A percentile compares a stretch with the other conserved stretches of the same genome.
Evolutionary conservation across 176 grass and related monocot genomes (phyloP).

Genomic region (Hordeum vulgare): DNA sequence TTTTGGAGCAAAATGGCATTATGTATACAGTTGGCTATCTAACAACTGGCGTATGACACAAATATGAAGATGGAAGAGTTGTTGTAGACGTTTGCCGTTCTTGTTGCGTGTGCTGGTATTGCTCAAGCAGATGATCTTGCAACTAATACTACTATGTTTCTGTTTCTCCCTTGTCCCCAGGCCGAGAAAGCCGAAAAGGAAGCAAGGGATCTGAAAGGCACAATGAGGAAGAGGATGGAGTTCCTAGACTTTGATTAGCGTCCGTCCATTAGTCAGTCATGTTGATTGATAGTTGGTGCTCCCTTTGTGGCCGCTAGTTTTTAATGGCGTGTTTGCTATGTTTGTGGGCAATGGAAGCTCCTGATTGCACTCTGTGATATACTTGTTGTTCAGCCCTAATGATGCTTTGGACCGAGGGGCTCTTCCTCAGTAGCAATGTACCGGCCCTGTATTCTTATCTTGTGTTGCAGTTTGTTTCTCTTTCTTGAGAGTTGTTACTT

Average conservation of each 20-base stretch:
- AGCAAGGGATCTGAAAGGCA: slow-evolving; percentile 86
- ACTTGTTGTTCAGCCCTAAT: slow-evolving; percentile 1
- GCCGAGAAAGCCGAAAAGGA: slow-evolving; percentile 91
- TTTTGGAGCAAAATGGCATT: background rate
- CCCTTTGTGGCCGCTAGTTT: slow-evolving; percentile 33
- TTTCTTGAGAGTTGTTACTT: background rate
- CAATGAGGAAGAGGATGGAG: slow-evolving; percentile 97
- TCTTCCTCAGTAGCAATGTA: background rate
- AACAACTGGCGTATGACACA: background rate
- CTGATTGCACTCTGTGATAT: slow-evolving; percentile 5
- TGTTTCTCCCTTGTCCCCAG: slow-evolving; percentile 11
- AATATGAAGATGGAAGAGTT: background rate
- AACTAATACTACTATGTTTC: background rate
- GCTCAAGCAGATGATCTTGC: background rate
- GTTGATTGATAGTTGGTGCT: slow-evolving; percentile 4
- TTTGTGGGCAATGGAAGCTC: slow-evolving; percentile 22
- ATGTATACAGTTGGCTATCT: background rate
- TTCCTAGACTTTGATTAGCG: slow-evolving; percentile 89
- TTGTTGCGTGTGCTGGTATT: background rate
- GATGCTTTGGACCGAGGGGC: background rate
- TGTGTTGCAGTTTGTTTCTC: background rate
- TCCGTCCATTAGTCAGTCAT: background rate
- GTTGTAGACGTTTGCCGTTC: background rate
- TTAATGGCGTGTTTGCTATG: slow-evolving; percentile 40
- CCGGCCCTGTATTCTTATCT: background rate